These are phyloP conservation scores for Didymosphaeria variabile DNA, from an alignment of 2,329 filamentous ascomycete genomes.

Conservation along the genomic window DNA sequence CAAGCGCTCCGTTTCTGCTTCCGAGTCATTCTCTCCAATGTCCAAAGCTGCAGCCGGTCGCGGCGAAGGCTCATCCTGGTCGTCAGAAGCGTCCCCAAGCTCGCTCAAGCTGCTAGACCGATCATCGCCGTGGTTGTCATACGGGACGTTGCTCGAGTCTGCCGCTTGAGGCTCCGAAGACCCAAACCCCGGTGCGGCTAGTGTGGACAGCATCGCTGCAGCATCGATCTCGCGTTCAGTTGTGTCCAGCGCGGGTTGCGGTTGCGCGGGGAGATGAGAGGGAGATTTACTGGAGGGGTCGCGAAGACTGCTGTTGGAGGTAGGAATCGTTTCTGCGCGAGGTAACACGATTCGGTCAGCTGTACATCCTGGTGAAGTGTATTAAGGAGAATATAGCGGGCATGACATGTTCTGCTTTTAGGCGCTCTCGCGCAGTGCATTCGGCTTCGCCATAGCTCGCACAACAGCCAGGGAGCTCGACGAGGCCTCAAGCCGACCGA, in stretches of 20 bases:
- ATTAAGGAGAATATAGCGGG: not conserved
- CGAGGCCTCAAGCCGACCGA: not conserved
- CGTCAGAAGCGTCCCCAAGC: conserved; percentile 81
- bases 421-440: not conserved
- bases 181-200: conserved; percentile 33
- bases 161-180: conserved; percentile 25
- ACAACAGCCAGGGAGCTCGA: not conserved
- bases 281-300: conserved; percentile 52
- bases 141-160: conserved; percentile 24
- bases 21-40: conserved; percentile 71
- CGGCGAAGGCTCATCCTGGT: conserved; percentile 51
- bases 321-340: conserved; percentile 25
- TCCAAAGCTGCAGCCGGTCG: conserved; percentile 32
- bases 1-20: conserved; percentile 93
- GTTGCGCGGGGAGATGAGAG: conserved; percentile 50
- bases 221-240: conserved; percentile 24
- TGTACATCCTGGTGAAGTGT: not conserved
- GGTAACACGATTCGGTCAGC: not conserved
- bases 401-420: not conserved
- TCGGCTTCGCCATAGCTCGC: not conserved
- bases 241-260: conserved; percentile 25
- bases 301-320: conserved; percentile 23
- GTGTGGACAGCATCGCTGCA: conserved; percentile 35
- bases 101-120: conserved; percentile 92
- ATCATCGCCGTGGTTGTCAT: conserved; percentile 63